Base-by-base conservation (phyloP, 306 rosid genomes). In the Quercus wislizeni region DNA sequence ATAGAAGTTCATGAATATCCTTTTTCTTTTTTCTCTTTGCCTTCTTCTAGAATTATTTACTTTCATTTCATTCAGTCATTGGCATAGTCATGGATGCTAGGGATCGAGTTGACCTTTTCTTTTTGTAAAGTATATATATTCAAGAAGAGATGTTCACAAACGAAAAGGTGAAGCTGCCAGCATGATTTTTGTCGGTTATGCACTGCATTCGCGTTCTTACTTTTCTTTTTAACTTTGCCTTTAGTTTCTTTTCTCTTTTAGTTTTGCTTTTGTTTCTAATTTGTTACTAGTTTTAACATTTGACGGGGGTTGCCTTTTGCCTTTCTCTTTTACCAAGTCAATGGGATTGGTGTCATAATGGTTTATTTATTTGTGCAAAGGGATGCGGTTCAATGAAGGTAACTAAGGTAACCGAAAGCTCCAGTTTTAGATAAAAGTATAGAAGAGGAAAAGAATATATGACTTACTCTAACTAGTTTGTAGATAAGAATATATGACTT, bases 111-210 rank as follows among this genome's bases (percentile, higher is more conserved):
- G 76, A 62, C 55, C 8, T 25, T 12, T 2, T 17, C 62, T 5
- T 55, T 18, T 41, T 5, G 11, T 30, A 8, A 18, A 65, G 72
- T 23, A 10, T 14, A 10, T 21, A 21, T 13, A 19, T 33, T 38
- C 11, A 2, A 3, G 46, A 10, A 4, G 68, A 18, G 59, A 74
- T 35, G 94, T 84, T 82, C 92, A 4, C 93, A 87, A 86, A 41
- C 97, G 97, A 93, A 93, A 81, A 87, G 86, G 98, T 93, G 98
- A 93, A 93, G 98, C 98, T 93, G 98, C 98, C 98, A 93, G 97
- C 98, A 90, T 93, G 98, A 93, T 93, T 80, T 80, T 83, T 79
- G 74, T 75, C 0, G 21, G 21, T 49, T 85, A 64, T 61, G 63
- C 74, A 79, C 71, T 80, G 90, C 90, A 86, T 86, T 21, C 0